phyloP scores from a whole-genome alignment of 2,329 filamentous ascomycete genomes.

The Fusarium algeriense region DNA sequence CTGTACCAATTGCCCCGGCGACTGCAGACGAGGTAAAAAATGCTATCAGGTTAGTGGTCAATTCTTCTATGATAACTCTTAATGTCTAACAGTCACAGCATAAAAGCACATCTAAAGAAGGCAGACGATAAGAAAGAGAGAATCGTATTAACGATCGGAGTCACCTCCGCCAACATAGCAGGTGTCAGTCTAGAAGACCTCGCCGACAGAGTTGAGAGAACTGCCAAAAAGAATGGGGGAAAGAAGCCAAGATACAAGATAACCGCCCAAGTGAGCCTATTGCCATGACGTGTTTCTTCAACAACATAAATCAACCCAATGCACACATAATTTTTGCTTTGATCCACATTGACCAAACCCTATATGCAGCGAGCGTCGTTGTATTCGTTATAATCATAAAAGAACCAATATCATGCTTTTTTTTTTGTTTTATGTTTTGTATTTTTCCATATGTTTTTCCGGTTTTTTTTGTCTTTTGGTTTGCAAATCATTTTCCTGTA shows the following conservation, averaged over 20 bases:
- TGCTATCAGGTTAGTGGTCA: constrained; percentile 56
- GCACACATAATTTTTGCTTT: constrained; percentile 18
- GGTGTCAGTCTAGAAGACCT: constrained; percentile 53
- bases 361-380: constrained; percentile 34
- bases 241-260: constrained; percentile 52
- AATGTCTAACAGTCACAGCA: constrained; percentile 47
- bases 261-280: constrained; percentile 47
- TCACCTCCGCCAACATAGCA: constrained; percentile 48
- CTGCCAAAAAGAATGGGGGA: constrained; percentile 51
- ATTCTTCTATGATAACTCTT: neutral
- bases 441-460: constrained; percentile 25
- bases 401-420: constrained; percentile 18
- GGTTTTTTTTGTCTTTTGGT: constrained; percentile 21
- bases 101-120: constrained; percentile 45
- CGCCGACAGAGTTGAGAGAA: constrained; percentile 50
- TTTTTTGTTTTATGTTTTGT: constrained; percentile 16
- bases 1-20: constrained; percentile 59
- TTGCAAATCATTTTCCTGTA: constrained; percentile 27
- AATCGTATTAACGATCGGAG: constrained; percentile 53
- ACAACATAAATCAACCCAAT: constrained; percentile 30
- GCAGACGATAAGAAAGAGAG: constrained; percentile 53
- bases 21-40: constrained; percentile 51
- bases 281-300: constrained; percentile 39
- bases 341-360: constrained; percentile 15
- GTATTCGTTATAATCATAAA: constrained; percentile 38